Base-by-base conservation (phyloP, 1,284 basidiomycete species). In the Ceratobasidium papillatum region DNA sequence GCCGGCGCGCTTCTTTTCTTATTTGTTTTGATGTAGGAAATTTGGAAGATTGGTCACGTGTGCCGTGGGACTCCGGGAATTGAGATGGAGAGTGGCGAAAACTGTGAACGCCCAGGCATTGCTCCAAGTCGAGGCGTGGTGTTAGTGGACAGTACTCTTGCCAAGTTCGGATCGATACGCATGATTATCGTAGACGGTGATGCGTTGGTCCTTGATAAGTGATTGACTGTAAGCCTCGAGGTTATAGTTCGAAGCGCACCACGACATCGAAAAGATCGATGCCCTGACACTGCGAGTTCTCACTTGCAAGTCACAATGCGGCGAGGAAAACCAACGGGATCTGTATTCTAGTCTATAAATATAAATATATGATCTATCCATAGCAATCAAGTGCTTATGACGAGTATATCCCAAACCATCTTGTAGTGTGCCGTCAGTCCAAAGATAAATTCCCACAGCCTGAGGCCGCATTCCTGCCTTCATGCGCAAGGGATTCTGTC, bases 141-240 rank as follows among this genome's bases (percentile, higher is more conserved):
- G 25, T 11, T 19, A 25, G 22, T 52, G 52, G 1, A 11, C 52
- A 32, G 3, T 12, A 22, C 12, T 12, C 12, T 56, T 30, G 25
- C 38, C 62, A 19, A 47, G 41, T 30, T 47, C 62, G 62, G 62
- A 64, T 64, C 62, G 62, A 64, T 64, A 36, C 43, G 41, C 45
- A 64, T 64, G 62, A 22, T 47, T 36, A 30, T 45, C 41, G 27
- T 47, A 64, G 41, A 19, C 12, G 52, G 34, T 22, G 41, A 27
- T 61, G 17, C 7, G 22, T 22, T 17, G 9, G 19, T 47, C 45
- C 27, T n/a, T n/a, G 34, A 59, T 36, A 59, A 36, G 52, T 56
- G 52, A 32, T 30, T 22, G 9, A 22, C 58, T n/a, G 7, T 19
- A n/a, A 22, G 58, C 58, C 58, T 61, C 58, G 58, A 61, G 58